phyloP scores from a whole-genome alignment of 208 protist species.

The Wallacemonas sp. region DNA sequence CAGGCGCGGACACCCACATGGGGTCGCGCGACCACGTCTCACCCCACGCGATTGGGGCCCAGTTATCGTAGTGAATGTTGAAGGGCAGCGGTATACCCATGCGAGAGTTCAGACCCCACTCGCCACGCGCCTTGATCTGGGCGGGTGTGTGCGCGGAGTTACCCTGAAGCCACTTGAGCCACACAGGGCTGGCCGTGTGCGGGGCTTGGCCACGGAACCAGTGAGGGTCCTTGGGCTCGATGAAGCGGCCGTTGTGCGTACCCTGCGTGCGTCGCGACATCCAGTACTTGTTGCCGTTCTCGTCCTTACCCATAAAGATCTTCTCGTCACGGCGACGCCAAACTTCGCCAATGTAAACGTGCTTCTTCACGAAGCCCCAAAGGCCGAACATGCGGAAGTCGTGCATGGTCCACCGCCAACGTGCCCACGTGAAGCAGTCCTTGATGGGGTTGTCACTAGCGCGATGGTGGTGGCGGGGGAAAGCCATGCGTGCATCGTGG shows the following conservation, averaged over 20 bases:
- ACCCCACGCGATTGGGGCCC: constrained; percentile 63
- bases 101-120: constrained; percentile 87
- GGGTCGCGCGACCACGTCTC: constrained; percentile 75
- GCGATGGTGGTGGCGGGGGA: constrained; percentile 78
- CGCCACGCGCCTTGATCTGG: constrained; percentile 85
- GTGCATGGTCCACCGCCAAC: constrained; percentile 85
- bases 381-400: constrained; percentile 93
- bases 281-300: constrained; percentile 93
- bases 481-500: constrained; percentile 68
- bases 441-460: constrained; percentile 77
- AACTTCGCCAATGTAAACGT: constrained; percentile 86
- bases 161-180: constrained; percentile 86
- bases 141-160: constrained; percentile 82
- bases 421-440: constrained; percentile 66
- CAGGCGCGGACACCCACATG: constrained; percentile 76
- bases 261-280: constrained; percentile 57
- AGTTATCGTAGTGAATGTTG: constrained; percentile 86
- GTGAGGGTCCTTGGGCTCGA: constrained; percentile 83
- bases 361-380: constrained; percentile 60
- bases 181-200: constrained; percentile 67
- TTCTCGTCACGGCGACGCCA: constrained; percentile 91
- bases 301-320: constrained; percentile 92
- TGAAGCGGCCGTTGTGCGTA: constrained; percentile 51
- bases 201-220: constrained; percentile 83
- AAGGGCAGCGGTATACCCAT: constrained; percentile 78